A percentile compares a stretch with the other conserved stretches of the same genome.
phyloP scores from a whole-genome alignment of 257 asterid species.

The Primulina huaijiensis region DNA sequence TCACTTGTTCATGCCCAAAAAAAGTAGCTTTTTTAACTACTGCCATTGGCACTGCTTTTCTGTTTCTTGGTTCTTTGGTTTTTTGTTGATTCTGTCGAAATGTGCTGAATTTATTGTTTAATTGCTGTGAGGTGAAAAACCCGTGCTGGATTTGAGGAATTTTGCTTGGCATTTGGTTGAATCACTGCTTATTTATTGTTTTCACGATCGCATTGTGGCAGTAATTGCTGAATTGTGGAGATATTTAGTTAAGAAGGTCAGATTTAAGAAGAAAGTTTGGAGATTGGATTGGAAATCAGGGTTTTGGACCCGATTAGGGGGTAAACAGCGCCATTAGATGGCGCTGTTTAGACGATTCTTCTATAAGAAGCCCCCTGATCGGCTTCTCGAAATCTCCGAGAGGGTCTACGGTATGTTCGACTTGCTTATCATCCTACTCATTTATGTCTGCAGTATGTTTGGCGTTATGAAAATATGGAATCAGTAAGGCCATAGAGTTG shows the following conservation, averaged over 20 bases:
- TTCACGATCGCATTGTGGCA: constrained; percentile 30
- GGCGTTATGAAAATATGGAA: constrained; percentile 9
- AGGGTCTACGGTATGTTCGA: constrained; percentile 82
- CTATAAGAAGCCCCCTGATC: constrained; percentile 98
- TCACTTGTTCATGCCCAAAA: constrained; percentile 14
- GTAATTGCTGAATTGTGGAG: constrained; percentile 32
- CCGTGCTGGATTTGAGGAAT: constrained; percentile 8
- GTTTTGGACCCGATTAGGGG: constrained; percentile 58
- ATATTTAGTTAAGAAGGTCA: constrained; percentile 35
- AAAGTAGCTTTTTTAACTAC: constrained; percentile 20
- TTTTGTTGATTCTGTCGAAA: constrained; percentile 3
- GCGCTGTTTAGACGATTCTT: constrained; percentile 99
- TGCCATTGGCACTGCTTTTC: constrained; percentile 13
- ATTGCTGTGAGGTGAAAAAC: constrained; percentile 32
- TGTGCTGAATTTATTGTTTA: constrained; percentile 25
- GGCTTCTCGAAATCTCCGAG: constrained; percentile 98
- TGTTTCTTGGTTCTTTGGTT: constrained; percentile 1
- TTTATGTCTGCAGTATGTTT: background rate
- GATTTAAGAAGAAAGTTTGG: constrained; percentile 28
- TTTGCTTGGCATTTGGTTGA: constrained; percentile 20
- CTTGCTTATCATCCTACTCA: constrained; percentile 14
- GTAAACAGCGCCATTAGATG: constrained; percentile 94
- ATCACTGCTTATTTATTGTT: constrained; percentile 20
- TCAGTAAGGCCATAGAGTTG: constrained; percentile 13
- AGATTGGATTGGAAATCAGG: constrained; percentile 31